Base-by-base conservation (phyloP, 2,329 filamentous ascomycete species). In the Septoria petroselini region DNA sequence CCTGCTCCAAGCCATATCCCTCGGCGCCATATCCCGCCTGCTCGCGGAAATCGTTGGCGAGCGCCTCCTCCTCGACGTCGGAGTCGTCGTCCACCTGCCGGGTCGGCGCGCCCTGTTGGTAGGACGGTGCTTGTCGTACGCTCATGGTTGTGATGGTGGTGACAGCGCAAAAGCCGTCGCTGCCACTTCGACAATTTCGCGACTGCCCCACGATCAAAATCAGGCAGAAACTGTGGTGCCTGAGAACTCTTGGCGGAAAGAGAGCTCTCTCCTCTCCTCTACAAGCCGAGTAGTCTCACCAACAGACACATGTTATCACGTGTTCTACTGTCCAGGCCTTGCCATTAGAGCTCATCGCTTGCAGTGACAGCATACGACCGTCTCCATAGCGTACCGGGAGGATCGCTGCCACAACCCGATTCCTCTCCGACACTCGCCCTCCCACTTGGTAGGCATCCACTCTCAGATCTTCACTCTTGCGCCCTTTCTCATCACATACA, bases 21-120 rank as follows among this genome's bases (percentile, higher is more conserved):
- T 65, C 61, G 63, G 91, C 90, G 66, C 95, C 88, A 67, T 91
- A 96, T 70, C 93, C 89, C 63, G 95, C 88, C 73, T 96, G 91
- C 76, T 96, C 89, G 70, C 84, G 85, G 81, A 96, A 96, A 75
- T 97, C 90, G 73, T 90, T 89, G 65, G 90, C 93, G 62, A 98
- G 82, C 64, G 86, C 86, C 76, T 97, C 93, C 79, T 97, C 91
- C 76, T 96, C 91, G 60, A 88, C 86, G 71, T 97, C 93, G 68
- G 89, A 95, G 72, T 91, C 86, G 64, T 68, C 65, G 52, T 62
- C 58, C 14, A 59, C 47, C 31, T 48, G 46, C 41, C 64, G 64
- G 51, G 67, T 59, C 33, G 69, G 62, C 51, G 69, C 61, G 61
- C 67, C 68, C 55, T 74, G 70, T 58, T 72, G 70, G 58, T 69